Base-by-base conservation (phyloP, 345 rosid genomes). In the Rhizophora apiculata region DNA sequence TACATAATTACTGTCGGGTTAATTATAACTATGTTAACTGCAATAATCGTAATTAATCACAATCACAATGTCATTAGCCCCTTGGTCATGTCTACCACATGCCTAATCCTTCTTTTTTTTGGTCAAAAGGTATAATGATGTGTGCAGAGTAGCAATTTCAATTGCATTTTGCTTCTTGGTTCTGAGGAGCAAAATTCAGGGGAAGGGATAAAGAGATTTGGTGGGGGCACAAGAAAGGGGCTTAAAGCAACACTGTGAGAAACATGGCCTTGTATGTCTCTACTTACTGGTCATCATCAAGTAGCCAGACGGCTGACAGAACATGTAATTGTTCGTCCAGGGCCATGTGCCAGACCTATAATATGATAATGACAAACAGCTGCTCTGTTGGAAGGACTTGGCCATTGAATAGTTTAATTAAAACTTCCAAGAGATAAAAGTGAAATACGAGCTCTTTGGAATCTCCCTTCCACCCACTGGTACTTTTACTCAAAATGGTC, bases 271-370 rank as follows among this genome's bases (percentile, higher is more conserved):
- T 69, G 4, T 13, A 63, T 78, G 72, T 55, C 67, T 65, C 65
- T 49, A 59, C 43, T 57, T 24, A 29, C 68, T 62, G 65, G 75
- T 72, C 66, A 60, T 59, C 29, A 52, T 24, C 43, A 49, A 64
- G 56, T 22, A 62, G 18, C 48, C 49, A 43, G 49, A 43, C 16
- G 3, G 49, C 53, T 52, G 49, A 39, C 21, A 58, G 29, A 56
- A 20, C 30, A 52, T 43, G 53, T 21, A 55, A 10, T 69, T 57
- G 69, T 55, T 67, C 58, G 73, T 73, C 39, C 68, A 62, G 31
- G 49, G 60, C 70, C 82, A 83, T 81, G 83, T 83, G 84, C 79
- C 31, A 29, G 36, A 77, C 72, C 63, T 58, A 67, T 59, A 56
- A 70, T 10, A 31, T 27, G 65, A 21, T 30, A 69, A 10, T 30